These are phyloP conservation scores for Skeletonema marinoi DNA, from an alignment of 108 stramenopile species.

Conservation along the genomic window DNA sequence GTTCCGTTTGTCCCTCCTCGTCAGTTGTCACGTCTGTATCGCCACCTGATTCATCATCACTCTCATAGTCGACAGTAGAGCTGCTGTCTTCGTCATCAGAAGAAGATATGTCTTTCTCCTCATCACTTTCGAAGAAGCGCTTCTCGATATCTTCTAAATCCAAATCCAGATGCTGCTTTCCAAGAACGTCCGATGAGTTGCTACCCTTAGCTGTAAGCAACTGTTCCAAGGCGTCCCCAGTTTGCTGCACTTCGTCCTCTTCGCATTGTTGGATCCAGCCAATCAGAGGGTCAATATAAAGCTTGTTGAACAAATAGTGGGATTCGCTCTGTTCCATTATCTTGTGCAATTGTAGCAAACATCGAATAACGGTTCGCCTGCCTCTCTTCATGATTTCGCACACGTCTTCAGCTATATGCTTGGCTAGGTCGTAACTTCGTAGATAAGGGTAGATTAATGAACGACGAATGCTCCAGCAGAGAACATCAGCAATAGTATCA, in stretches of 20 bases:
- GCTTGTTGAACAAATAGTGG: slow-evolving; percentile 91
- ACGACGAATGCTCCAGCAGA: slow-evolving; percentile 66
- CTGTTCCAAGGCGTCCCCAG: slow-evolving; percentile 19
- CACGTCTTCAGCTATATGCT: slow-evolving; percentile 51
- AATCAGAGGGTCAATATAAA: slow-evolving; percentile 75
- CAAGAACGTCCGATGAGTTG: background rate
- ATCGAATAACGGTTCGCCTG: slow-evolving; percentile 65
- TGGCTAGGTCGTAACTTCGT: slow-evolving; percentile 65
- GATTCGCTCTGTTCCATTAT: slow-evolving; percentile 88
- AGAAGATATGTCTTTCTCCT: slow-evolving; percentile 4
- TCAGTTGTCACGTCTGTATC: slow-evolving; percentile 2
- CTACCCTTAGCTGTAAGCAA: background rate
- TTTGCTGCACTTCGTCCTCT: slow-evolving; percentile 22
- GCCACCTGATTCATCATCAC: slow-evolving; percentile 5
- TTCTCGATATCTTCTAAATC: slow-evolving; percentile 29
- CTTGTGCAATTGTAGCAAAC: slow-evolving; percentile 70
- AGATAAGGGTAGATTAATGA: slow-evolving; percentile 90
- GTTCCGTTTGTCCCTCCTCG: background rate
- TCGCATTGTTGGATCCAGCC: slow-evolving; percentile 69
- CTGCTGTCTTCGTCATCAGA: background rate
- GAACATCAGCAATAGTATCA: slow-evolving; percentile 36
- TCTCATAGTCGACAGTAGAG: slow-evolving; percentile 1
- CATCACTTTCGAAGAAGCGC: background rate
- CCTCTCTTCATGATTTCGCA: slow-evolving; percentile 56
- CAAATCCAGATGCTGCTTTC: slow-evolving; percentile 26